Conservation (phyloP, 2,329 filamentous ascomycete species). For the Sporothrix curviconia region DNA sequence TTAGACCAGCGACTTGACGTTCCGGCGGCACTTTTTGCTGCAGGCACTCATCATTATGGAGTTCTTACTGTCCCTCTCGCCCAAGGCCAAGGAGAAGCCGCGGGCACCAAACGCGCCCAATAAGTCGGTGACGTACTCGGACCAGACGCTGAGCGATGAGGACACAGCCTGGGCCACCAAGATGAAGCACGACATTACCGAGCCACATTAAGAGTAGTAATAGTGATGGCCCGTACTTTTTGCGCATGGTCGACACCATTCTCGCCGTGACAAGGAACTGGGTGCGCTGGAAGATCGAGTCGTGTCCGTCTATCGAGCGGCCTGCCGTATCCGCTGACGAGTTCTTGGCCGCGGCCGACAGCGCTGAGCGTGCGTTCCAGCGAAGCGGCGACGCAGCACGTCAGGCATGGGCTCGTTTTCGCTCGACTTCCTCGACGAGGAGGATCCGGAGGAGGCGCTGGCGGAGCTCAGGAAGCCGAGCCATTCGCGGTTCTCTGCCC, state of each 20-base stretch:
- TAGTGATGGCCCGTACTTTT: constrained; percentile 83
- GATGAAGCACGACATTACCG: constrained; percentile 72
- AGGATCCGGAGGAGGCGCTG: constrained; percentile 51
- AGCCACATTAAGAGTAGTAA: constrained; percentile 72
- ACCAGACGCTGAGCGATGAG: constrained; percentile 70
- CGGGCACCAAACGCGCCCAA: constrained; percentile 62
- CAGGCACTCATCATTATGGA: constrained; percentile 92
- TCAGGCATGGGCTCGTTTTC: constrained; percentile 64
- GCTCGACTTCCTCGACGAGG: constrained; percentile 70
- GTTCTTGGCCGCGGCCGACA: constrained; percentile 62
- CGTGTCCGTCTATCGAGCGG: constrained; percentile 78
- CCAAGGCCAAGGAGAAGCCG: constrained; percentile 73
- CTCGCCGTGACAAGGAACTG: constrained; percentile 97
- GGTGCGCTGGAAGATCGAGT: constrained; percentile 97
- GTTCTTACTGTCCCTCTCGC: constrained; percentile 85
- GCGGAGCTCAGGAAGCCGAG: constrained; percentile 60
- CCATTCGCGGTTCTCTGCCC: constrained; percentile 62
- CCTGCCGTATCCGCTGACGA: constrained; percentile 62
- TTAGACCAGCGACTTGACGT: constrained; percentile 86
- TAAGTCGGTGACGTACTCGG: constrained; percentile 77
- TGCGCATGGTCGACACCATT: constrained; percentile 94
- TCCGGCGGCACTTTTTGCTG: constrained; percentile 87
- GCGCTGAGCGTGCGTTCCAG: constrained; percentile 63
- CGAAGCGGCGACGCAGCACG: constrained; percentile 65
- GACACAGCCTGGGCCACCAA: constrained; percentile 81